These are phyloP conservation scores for Rostrohypoxylon terebratum DNA, from an alignment of 495 filamentous ascomycete genomes.

Conservation along the genomic window DNA sequence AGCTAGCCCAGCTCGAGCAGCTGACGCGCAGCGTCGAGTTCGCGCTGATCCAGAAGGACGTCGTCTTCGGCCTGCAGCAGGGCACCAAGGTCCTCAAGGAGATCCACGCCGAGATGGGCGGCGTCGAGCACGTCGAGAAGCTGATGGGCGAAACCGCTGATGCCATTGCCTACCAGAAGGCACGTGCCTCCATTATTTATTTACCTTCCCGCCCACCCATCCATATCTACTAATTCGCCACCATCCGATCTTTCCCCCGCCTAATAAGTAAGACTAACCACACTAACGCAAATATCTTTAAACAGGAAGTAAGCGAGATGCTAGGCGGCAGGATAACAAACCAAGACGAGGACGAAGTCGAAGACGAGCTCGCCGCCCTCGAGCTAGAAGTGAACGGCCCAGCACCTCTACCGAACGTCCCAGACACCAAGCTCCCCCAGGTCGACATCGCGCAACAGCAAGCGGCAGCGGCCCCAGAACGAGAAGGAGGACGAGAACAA, in stretches of 20 bases:
- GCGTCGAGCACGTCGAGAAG: conserved; percentile 90
- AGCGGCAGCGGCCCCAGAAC: conserved; percentile 40
- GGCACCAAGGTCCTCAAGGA: conserved; percentile 89
- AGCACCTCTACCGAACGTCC: conserved; percentile 69
- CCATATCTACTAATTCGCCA: not conserved
- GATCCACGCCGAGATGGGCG: conserved; percentile 96
- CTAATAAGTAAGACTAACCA: not conserved
- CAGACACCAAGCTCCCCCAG: conserved; percentile 57
- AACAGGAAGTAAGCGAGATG: conserved; percentile 89
- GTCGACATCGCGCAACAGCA: conserved; percentile 38
- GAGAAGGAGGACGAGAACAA: conserved; percentile 49
- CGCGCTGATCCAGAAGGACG: conserved; percentile 82
- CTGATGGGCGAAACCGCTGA: conserved; percentile 92
- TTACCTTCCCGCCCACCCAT: not conserved
- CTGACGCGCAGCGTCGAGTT: conserved; percentile 84
- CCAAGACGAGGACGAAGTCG: conserved; percentile 97
- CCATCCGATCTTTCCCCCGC: not conserved
- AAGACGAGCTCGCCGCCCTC: conserved; percentile 88
- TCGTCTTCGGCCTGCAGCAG: conserved; percentile 90
- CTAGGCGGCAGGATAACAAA: conserved; percentile 85
- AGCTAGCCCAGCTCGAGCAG: conserved; percentile 72
- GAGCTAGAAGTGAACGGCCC: conserved; percentile 71
- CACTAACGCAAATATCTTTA: not conserved
- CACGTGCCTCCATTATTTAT: conserved; percentile 56
- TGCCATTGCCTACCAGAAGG: conserved; percentile 87